These are phyloP conservation scores for Candida neerlandica DNA, from an alignment of 1,139 yeast genomes.

Conservation along the genomic window DNA sequence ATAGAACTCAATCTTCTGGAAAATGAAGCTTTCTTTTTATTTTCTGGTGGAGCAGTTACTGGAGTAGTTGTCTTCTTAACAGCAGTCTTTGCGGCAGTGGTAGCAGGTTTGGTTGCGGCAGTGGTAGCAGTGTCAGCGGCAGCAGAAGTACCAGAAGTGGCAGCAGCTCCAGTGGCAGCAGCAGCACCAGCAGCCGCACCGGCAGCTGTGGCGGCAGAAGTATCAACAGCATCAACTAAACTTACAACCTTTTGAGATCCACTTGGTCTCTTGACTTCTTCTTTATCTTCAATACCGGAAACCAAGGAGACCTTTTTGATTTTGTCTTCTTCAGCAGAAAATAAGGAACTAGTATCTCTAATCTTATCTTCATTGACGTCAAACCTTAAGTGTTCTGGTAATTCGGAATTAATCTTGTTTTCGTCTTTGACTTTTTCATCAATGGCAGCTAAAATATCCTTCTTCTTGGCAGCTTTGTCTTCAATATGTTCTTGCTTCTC, in stretches of 20 bases:
- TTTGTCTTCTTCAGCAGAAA: conserved; percentile 32
- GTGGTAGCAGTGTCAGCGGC: conserved; percentile 6
- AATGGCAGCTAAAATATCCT: conserved; percentile 33
- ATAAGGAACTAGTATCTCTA: conserved; percentile 45
- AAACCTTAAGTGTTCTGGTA: conserved; percentile 55
- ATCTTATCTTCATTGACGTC: conserved; percentile 45
- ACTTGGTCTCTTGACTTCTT: neutral
- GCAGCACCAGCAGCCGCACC: conserved; percentile 4
- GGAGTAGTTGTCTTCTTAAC: conserved; percentile 8
- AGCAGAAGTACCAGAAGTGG: neutral
- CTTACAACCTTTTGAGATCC: neutral
- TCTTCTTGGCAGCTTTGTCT: conserved; percentile 35
- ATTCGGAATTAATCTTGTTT: conserved; percentile 47
- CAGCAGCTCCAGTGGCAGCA: conserved; percentile 7
- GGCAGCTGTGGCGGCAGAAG: conserved; percentile 4
- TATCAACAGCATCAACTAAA: conserved; percentile 8
- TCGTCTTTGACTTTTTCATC: conserved; percentile 44
- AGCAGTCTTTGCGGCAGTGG: conserved; percentile 2
- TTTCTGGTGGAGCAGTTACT: conserved; percentile 10
- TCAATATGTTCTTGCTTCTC: conserved; percentile 32
- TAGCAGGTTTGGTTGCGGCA: conserved; percentile 5
- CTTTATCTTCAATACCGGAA: conserved; percentile 14
- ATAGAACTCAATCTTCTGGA: conserved; percentile 16
- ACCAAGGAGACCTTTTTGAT: conserved; percentile 20
- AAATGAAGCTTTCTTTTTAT: conserved; percentile 15